Evolutionary conservation across 306 rosid species (phyloP).

Genomic region (Senna tora): DNA sequence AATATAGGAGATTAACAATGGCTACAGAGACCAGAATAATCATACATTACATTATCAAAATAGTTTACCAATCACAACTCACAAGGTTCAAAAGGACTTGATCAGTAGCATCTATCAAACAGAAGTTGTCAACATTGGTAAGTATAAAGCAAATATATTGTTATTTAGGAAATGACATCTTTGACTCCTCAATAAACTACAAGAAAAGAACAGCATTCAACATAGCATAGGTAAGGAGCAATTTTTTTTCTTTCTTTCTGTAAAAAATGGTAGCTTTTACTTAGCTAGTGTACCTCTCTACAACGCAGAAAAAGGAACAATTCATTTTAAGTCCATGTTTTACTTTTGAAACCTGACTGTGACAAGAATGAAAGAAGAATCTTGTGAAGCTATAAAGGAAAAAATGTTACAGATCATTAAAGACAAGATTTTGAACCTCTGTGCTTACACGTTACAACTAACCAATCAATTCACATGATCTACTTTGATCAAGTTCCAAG

Average conservation of each 20-base stretch:
- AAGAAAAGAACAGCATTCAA: background rate
- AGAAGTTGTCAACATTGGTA: background rate
- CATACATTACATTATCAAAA: no score
- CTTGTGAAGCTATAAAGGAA: background rate
- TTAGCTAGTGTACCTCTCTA: background rate
- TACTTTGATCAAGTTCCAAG: background rate
- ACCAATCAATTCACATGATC: background rate
- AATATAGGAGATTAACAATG: background rate
- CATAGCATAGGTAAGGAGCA: background rate
- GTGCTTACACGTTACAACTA: conserved; percentile 3
- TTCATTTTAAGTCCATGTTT: background rate
- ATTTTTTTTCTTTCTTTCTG: background rate
- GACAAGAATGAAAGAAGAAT: conserved; percentile 1
- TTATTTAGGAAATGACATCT: background rate
- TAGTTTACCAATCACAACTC: background rate
- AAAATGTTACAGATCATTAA: background rate
- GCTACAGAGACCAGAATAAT: background rate
- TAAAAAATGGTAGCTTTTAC: background rate
- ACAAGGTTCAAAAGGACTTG: conserved; percentile 4
- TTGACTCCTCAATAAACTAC: background rate
- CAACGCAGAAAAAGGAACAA: background rate
- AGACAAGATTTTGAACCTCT: background rate
- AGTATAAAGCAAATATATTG: background rate
- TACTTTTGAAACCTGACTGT: background rate
- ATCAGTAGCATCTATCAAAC: conserved; percentile 7